A percentile compares a stretch with the other conserved stretches of the same genome.
phyloP scores from a whole-genome alignment of 2,329 filamentous ascomycete species.

The Mollisiaceae sp. region DNA sequence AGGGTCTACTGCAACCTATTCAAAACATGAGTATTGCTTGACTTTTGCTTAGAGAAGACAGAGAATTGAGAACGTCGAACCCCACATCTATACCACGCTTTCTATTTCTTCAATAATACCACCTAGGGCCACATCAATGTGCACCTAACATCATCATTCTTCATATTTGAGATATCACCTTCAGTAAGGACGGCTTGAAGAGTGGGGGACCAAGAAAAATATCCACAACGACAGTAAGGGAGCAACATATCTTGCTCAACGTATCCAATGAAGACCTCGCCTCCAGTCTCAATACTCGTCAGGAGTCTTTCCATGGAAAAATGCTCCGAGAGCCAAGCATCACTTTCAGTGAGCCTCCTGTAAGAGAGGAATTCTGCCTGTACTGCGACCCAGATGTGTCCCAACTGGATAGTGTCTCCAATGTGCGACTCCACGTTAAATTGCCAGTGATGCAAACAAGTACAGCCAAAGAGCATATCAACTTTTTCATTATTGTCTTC shows the following conservation, averaged over 20 bases:
- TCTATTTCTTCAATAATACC: neutral
- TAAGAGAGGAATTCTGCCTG: conserved; percentile 46
- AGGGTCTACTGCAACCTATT: no score
- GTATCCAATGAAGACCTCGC: neutral
- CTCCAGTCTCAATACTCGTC: neutral
- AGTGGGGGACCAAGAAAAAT: neutral
- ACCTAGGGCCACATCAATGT: neutral
- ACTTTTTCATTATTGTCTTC: neutral
- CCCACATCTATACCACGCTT: no score
- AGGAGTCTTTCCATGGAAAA: conserved; percentile 12
- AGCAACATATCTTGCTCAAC: neutral
- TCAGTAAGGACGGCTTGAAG: neutral
- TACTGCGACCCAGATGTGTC: conserved; percentile 42
- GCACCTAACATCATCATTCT: neutral
- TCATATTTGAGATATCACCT: neutral
- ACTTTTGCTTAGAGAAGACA: no score
- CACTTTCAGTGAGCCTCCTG: conserved; percentile 37
- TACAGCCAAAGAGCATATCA: neutral
- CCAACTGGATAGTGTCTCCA: conserved; percentile 18
- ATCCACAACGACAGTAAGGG: conserved; percentile 13
- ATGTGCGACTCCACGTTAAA: neutral
- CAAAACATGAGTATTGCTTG: no score
- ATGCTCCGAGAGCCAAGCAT: conserved; percentile 26
- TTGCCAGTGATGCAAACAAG: neutral
- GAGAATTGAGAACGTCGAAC: neutral